Evolutionary conservation across 75 land plant genomes (phyloP).

Genomic region (Picea sitchensis): DNA sequence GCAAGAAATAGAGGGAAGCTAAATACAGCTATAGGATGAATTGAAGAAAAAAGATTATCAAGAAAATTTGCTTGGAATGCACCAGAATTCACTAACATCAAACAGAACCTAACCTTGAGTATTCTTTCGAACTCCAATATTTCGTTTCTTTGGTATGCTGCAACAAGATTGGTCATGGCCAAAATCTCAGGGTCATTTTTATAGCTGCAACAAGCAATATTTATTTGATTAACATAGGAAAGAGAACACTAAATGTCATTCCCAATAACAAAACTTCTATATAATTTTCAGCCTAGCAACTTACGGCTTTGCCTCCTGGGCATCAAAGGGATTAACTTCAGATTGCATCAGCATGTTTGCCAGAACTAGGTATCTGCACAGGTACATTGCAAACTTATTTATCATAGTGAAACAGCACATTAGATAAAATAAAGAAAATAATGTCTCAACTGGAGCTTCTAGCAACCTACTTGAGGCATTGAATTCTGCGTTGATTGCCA

Average conservation of each 20-base stretch:
- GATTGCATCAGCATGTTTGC: slow-evolving; percentile 99
- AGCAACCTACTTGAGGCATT: slow-evolving; percentile 81
- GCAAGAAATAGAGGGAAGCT: slow-evolving; percentile 16
- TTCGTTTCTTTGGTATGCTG: slow-evolving; percentile 95
- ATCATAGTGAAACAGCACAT: not conserved
- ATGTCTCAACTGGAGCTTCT: not conserved
- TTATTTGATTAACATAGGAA: not conserved
- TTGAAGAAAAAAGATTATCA: not conserved
- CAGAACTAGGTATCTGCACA: slow-evolving; percentile 83
- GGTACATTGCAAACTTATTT: not conserved
- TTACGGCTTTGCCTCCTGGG: slow-evolving; percentile 98
- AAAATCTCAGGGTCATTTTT: slow-evolving; percentile 98
- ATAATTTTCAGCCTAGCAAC: slow-evolving; percentile 11
- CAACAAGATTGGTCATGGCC: slow-evolving; percentile 97
- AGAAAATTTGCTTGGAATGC: not conserved
- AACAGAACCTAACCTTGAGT: slow-evolving; percentile 58
- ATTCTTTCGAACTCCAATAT: slow-evolving; percentile 98
- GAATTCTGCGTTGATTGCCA: slow-evolving; percentile 95
- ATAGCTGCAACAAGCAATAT: slow-evolving; percentile 47
- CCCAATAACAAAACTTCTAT: slow-evolving; percentile 1
- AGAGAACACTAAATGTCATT: not conserved
- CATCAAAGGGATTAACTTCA: slow-evolving; percentile 98
- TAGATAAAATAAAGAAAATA: not conserved
- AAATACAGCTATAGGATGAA: not conserved
- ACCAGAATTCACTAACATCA: not conserved